Percentiles rank a stretch among this genome's conserved stretches.
phyloP scores from a whole-genome alignment of 164 flowering plant species.

The Santalum album region DNA sequence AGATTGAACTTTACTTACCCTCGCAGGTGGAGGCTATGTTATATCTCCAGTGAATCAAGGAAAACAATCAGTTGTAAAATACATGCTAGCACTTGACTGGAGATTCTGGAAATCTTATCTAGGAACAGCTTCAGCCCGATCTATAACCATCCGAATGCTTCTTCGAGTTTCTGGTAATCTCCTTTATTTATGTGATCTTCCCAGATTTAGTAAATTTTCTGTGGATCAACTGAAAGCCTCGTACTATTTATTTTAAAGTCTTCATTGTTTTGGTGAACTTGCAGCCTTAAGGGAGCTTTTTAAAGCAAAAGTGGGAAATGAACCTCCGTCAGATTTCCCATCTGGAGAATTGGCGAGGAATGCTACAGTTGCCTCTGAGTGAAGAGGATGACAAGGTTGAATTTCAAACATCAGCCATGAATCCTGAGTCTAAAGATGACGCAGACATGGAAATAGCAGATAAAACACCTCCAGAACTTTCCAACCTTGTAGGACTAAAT shows the following conservation, averaged over 20 bases:
- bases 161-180: slow-evolving; percentile 69
- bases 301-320: slow-evolving; percentile 42
- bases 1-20: background rate
- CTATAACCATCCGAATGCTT: slow-evolving; percentile 70
- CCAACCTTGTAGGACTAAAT: slow-evolving; percentile 37
- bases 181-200: background rate
- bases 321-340: slow-evolving; percentile 25
- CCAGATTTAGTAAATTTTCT: background rate
- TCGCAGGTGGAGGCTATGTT: slow-evolving; percentile 90
- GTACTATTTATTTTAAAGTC: background rate
- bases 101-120: slow-evolving; percentile 68
- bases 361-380: slow-evolving; percentile 18
- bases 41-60: slow-evolving; percentile 67
- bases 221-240: background rate
- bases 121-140: slow-evolving; percentile 40
- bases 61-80: slow-evolving; percentile 68
- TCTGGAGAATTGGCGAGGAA: slow-evolving; percentile 34
- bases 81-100: slow-evolving; percentile 97
- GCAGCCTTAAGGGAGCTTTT: slow-evolving; percentile 80
- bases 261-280: slow-evolving; percentile 10
- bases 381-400: slow-evolving; percentile 9
- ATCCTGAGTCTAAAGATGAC: slow-evolving; percentile 6
- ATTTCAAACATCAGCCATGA: slow-evolving; percentile 3
- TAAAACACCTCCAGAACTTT: slow-evolving; percentile 14
- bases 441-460: slow-evolving; percentile 9